Base-by-base conservation (phyloP, 2,329 filamentous ascomycete species). In the Penicillium sp. region DNA sequence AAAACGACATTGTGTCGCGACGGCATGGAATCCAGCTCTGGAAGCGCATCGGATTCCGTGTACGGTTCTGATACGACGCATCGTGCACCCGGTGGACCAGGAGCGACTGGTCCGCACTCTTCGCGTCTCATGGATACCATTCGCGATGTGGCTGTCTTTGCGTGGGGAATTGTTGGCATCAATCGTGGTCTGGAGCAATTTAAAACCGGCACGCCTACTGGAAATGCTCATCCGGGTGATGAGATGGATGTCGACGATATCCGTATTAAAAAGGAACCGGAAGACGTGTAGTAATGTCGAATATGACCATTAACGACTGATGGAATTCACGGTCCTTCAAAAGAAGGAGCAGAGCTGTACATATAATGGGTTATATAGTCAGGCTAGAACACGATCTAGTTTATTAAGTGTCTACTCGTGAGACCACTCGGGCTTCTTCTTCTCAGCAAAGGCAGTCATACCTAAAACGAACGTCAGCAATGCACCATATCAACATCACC, bases 391-490 rank as follows among this genome's bases (percentile, higher is more conserved):
- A 27, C 8, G 8, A 39, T 49, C 32, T 9, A 34, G 31, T 44
- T 49, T 16, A 43, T 54, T 47, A 24, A 3, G 22, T 16, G 18
- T 61, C 60, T 83, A 95, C 71, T 91, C 86, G 73, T 97, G 82
- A 58, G 83, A 86, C 93, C 94, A 99, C 73, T 94, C 86, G 0
- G 94, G 79, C 83, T 95, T 95, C 79, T 90, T 86, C 86, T 97
- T 97, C 77, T 92, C 90, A 2, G 90, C 89, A 81, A 99, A 99
- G 11, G 94, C 94, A 73, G 87, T 87, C 94, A 97, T 87, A 11
- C 84, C 81, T 81, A 56, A 29, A 34, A 36, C 1, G 22, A 22
- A 18, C 21, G 46, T 65, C 53, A 65, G 61, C 46, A 49, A 42
- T 18, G 43, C 6, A n/a, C 40, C 24, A 31, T n/a, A 8, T 1